Evolutionary conservation across 108 stramenopile species (phyloP).

Genomic region (Skeletonema potamos): DNA sequence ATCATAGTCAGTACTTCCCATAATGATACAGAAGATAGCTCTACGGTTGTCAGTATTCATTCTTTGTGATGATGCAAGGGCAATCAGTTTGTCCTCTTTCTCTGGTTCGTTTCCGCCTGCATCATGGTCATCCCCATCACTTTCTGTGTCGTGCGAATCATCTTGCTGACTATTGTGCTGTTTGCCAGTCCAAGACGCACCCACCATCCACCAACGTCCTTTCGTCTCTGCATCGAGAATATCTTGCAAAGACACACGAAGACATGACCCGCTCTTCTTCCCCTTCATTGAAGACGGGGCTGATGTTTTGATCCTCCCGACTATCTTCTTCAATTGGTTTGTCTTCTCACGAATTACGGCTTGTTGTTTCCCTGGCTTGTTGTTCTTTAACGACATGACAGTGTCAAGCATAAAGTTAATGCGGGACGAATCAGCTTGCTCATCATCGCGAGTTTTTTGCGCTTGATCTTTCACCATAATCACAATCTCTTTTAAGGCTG

Average conservation of each 20-base stretch:
- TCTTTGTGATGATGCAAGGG: conserved; percentile 84
- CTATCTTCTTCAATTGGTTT: conserved; percentile 67
- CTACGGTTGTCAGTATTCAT: conserved; percentile 94
- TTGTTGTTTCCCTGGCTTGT: conserved; percentile 85
- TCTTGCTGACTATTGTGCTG: conserved; percentile 51
- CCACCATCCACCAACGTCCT: conserved; percentile 96
- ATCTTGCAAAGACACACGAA: conserved; percentile 81
- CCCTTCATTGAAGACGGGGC: conserved; percentile 34
- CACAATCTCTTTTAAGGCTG: conserved; percentile 90
- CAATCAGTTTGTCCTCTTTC: conserved; percentile 60
- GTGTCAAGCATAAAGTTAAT: conserved; percentile 88
- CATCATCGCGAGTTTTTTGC: conserved; percentile 14
- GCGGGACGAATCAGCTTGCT: conserved; percentile 59
- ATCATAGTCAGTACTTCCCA: conserved; percentile 89
- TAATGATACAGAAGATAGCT: conserved; percentile 93
- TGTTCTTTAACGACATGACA: conserved; percentile 92
- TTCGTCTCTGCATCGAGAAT: conserved; percentile 75
- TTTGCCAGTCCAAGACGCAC: conserved; percentile 93
- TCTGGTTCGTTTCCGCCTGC: conserved; percentile 5
- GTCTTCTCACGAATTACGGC: conserved; percentile 63
- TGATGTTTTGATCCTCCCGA: conserved; percentile 82
- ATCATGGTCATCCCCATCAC: conserved; percentile 3
- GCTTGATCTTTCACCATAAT: conserved; percentile 79
- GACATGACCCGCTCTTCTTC: conserved; percentile 63
- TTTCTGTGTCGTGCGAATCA: conserved; percentile 16